Evolutionary conservation across 1,284 basidiomycete genomes (phyloP).

Genomic region (Quambalaria eucalypti): DNA sequence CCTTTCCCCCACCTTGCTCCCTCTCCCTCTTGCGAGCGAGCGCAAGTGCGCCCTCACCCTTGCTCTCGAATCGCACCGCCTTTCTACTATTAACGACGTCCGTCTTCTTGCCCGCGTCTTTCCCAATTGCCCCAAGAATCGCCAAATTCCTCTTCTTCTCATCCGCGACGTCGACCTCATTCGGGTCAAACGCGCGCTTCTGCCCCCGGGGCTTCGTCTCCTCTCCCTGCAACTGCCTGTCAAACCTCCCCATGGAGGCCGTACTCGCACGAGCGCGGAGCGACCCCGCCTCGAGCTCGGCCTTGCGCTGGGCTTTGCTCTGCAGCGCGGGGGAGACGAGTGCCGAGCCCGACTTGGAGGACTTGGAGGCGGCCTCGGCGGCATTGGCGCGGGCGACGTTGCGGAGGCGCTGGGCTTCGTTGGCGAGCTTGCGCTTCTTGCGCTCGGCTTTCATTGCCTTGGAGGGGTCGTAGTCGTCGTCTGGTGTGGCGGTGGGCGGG

Average conservation of each 20-base stretch:
- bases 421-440: constrained; percentile 73
- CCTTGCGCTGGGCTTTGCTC: constrained; percentile 52
- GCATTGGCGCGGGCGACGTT: constrained; percentile 59
- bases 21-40: background rate
- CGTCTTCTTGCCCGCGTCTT: constrained; percentile 46
- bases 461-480: constrained; percentile 65
- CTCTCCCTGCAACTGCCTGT: constrained; percentile 80
- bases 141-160: constrained; percentile 69
- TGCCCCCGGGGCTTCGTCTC: constrained; percentile 62
- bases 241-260: constrained; percentile 79
- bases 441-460: constrained; percentile 66
- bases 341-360: constrained; percentile 9
- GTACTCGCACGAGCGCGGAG: constrained; percentile 74
- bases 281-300: constrained; percentile 67
- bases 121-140: constrained; percentile 67
- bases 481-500: constrained; percentile 45
- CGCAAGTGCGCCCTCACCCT: constrained; percentile 11
- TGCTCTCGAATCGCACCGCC: constrained; percentile 33
- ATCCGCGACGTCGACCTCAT: constrained; percentile 58
- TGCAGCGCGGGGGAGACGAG: constrained; percentile 7
- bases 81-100: constrained; percentile 45
- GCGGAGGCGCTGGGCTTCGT: constrained; percentile 67
- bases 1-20: background rate
- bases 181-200: constrained; percentile 80
- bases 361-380: constrained; percentile 3